Base-by-base conservation (phyloP, 169 alveolate species). In the Fabrea salina region DNA sequence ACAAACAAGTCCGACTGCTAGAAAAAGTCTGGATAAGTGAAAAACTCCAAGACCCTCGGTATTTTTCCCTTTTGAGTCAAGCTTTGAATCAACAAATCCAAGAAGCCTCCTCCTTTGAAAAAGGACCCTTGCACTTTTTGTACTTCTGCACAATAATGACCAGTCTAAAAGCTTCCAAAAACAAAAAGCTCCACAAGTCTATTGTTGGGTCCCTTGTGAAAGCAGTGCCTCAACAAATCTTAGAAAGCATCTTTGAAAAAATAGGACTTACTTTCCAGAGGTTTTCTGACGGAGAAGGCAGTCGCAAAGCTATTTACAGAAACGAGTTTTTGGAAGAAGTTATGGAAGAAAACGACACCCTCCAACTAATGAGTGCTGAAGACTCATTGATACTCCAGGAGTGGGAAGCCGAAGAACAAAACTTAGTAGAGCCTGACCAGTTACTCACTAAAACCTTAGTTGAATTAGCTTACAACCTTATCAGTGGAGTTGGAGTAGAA, bases 261-360 rank as follows among this genome's bases (percentile, higher is more conserved):
- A 47, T 61, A 13, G 22, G 25, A 61, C 30, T 33, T 11, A 27
- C 1, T 2, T 16, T 32, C 19, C 11, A 16, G 6, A 27, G 32
- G 51, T 61, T 61, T 30, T 0, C 22, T 16, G 39, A 27, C 4
- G 51, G 74, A 13, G 22, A 61, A 61, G 74, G 74, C n/a, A 61
- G 74, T 35, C 11, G 11, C 16, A 33, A 13, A 1, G 74, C 74
- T 11, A 51, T 33, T 13, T 61, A 61, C 25, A 8, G 39, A n/a
- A 13, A 61, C 39, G 74, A 61, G 1, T 22, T 61, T 27, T 51
- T 61, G 7, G 74, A n/a, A n/a, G 74, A 61, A 61, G 74, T 61
- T 8, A 51, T 37, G 3, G 74, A 61, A 61, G 50, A 13, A 8
- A 27, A 37, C 11, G 8, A 13, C 8, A 47, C 11, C n/a, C 27